phyloP scores from a whole-genome alignment of 176 grass and related monocot species.

The Bolboschoenus planiculmis region DNA sequence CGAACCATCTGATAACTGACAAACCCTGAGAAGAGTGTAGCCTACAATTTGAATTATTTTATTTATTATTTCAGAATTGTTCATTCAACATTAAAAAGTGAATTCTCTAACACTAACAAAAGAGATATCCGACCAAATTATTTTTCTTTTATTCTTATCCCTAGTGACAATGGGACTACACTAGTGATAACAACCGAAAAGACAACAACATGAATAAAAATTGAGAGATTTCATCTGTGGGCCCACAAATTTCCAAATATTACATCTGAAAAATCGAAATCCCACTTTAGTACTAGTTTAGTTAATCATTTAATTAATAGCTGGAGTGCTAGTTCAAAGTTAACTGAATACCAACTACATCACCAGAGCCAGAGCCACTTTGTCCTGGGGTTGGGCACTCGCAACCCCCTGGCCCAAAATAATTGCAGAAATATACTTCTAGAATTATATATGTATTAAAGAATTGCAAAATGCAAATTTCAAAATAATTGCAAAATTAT shows the following conservation, averaged over 20 bases:
- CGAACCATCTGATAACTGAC: constrained; percentile 87
- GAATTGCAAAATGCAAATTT: too few relatives aligned
- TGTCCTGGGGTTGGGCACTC: too few relatives aligned
- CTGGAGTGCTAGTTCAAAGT: not conserved
- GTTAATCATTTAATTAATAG: not conserved
- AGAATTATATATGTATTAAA: too few relatives aligned
- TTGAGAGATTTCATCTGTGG: not conserved
- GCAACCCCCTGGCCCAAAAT: too few relatives aligned
- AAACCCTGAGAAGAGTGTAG: constrained; percentile 92
- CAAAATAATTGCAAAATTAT: too few relatives aligned
- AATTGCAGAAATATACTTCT: too few relatives aligned
- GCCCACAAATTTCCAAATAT: not conserved
- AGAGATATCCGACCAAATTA: not conserved
- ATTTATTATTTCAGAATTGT: constrained; percentile 2
- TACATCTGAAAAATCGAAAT: not conserved
- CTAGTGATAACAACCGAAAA: not conserved
- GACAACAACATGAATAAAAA: not conserved
- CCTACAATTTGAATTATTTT: constrained; percentile 41
- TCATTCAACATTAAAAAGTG: not conserved
- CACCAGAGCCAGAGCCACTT: not conserved
- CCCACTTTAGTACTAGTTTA: not conserved
- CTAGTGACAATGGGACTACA: not conserved
- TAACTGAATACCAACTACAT: not conserved
- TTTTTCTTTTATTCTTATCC: not conserved
- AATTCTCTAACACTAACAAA: constrained; percentile 15